Percentiles rank a stretch among this genome's conserved stretches.
These are phyloP conservation scores for Nitzschia palea DNA, from an alignment of 108 stramenopile species.

Conservation along the genomic window DNA sequence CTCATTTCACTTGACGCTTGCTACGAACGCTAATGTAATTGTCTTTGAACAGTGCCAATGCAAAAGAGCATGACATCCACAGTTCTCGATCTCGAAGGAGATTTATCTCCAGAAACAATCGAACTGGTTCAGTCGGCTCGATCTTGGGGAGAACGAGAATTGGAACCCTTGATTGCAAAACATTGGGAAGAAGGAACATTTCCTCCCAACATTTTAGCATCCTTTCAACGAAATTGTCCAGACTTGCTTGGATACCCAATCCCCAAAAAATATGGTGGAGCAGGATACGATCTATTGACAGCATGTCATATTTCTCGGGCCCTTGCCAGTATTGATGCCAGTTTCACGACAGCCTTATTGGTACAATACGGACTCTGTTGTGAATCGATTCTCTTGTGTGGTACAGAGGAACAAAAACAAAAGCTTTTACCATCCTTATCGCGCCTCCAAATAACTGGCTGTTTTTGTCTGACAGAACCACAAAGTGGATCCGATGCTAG, in stretches of 20 bases:
- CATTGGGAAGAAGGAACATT: constrained; percentile 20
- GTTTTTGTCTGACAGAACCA: constrained; percentile 30
- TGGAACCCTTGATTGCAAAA: constrained; percentile 13
- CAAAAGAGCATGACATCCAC: constrained; percentile 5
- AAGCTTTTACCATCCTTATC: constrained; percentile 14
- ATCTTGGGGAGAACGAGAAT: constrained; percentile 11
- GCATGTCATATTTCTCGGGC: constrained; percentile 15
- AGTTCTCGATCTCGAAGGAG: constrained; percentile 9
- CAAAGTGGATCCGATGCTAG: constrained; percentile 23
- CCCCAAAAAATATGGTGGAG: constrained; percentile 13
- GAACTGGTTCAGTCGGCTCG: neutral
- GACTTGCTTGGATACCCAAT: constrained; percentile 17
- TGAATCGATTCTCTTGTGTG: constrained; percentile 27
- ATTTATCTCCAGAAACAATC: neutral
- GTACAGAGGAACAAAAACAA: constrained; percentile 13
- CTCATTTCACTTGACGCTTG: too few species aligned
- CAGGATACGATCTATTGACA: constrained; percentile 13
- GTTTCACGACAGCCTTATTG: constrained; percentile 16
- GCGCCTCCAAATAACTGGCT: constrained; percentile 7
- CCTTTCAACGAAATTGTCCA: constrained; percentile 16
- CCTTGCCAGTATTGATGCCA: constrained; percentile 24
- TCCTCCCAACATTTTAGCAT: constrained; percentile 6
- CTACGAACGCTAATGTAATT: too few species aligned
- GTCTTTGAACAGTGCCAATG: too few species aligned
- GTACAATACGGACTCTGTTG: constrained; percentile 26